Conservation (phyloP, 192 early-diverging fungal species). For the Entophlyctis luteolus region DNA sequence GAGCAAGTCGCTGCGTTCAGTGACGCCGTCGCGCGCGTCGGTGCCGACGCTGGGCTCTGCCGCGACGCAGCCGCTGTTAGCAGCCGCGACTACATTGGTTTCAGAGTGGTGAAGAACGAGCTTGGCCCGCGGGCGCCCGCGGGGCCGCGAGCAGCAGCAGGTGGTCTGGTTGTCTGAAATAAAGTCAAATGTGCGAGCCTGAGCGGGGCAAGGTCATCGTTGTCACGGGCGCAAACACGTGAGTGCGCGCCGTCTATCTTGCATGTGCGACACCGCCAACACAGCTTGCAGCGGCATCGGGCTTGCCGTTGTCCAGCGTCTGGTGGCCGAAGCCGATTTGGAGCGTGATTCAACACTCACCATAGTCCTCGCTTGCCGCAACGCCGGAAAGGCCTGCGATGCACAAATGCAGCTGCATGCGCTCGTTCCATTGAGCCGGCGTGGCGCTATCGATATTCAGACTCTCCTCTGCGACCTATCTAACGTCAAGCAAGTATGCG, state of each 20-base stretch:
- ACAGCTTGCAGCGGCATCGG: constrained; percentile 41
- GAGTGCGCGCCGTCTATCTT: neutral
- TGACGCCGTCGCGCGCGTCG: too few species aligned
- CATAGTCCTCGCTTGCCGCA: constrained; percentile 44
- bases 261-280: too few species aligned
- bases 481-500: constrained; percentile 28
- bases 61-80: too few species aligned
- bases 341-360: neutral
- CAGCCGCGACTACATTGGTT: too few species aligned
- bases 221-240: constrained; percentile 40
- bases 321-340: constrained; percentile 23
- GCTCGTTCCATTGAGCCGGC: neutral
- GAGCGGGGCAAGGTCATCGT: too few species aligned
- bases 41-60: too few species aligned
- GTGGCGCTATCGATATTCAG: constrained; percentile 13
- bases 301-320: constrained; percentile 32
- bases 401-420: constrained; percentile 27
- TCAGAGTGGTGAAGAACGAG: too few species aligned
- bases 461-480: constrained; percentile 36
- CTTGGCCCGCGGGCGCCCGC: too few species aligned
- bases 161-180: too few species aligned
- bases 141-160: too few species aligned
- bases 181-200: too few species aligned
- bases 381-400: constrained; percentile 22
- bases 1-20: constrained; percentile 21